phyloP scores from a whole-genome alignment of 2,329 filamentous ascomycete species.

The Sphaerulina vaccinii region DNA sequence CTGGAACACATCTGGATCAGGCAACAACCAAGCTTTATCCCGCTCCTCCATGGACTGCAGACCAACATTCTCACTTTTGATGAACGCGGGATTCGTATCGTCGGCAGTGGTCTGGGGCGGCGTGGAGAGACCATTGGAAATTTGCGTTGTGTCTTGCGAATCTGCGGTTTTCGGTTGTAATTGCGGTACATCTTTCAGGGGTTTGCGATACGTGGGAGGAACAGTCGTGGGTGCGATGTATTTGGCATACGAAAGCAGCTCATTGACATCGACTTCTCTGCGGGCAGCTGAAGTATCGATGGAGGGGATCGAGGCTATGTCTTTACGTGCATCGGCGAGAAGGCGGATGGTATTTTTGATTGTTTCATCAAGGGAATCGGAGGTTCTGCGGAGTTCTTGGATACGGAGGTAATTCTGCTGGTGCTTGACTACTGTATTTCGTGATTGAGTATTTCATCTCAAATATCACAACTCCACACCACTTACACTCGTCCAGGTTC shows the following conservation, averaged over 20 bases:
- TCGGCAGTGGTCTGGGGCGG: constrained; percentile 25
- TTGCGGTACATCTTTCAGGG: constrained; percentile 19
- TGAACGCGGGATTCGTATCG: constrained; percentile 14
- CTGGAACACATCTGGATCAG: constrained; percentile 57
- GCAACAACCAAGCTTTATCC: constrained; percentile 41
- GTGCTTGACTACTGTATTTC: constrained; percentile 61
- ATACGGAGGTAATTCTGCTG: constrained; percentile 73
- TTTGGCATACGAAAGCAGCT: constrained; percentile 74
- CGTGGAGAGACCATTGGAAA: constrained; percentile 36
- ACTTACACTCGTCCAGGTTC: constrained; percentile 63
- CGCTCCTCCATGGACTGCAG: constrained; percentile 35
- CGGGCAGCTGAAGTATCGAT: constrained; percentile 45
- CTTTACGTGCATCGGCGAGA: constrained; percentile 71
- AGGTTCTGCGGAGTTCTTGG: constrained; percentile 64
- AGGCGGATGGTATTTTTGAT: constrained; percentile 68
- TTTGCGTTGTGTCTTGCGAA: constrained; percentile 20
- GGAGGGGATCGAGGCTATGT: constrained; percentile 64
- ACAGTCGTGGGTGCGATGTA: constrained; percentile 78
- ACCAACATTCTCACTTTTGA: constrained; percentile 17
- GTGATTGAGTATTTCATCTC: background rate
- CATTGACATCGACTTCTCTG: constrained; percentile 62
- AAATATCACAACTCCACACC: no score
- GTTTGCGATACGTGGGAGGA: constrained; percentile 56
- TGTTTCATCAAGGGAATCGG: constrained; percentile 65
- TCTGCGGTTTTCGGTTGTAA: constrained; percentile 7